Conservation (phyloP, 2,329 filamentous ascomycete species). For the Dactylonectria macrodidyma region DNA sequence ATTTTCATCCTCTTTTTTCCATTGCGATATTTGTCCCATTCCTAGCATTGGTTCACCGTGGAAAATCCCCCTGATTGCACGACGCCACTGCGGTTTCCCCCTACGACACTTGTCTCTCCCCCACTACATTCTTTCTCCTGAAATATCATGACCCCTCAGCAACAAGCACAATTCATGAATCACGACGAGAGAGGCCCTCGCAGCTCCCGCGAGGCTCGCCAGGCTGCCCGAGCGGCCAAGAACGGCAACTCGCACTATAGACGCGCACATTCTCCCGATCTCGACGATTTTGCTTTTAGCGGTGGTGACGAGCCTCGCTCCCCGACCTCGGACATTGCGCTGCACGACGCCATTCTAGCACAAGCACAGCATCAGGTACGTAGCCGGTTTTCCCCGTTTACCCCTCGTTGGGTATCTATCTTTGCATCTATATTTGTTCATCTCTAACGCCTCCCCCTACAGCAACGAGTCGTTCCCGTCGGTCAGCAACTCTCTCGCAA, state of each 20-base stretch:
- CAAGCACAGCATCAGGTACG: constrained; percentile 48
- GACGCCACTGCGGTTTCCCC: background rate
- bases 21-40: background rate
- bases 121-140: background rate
- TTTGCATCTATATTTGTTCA: background rate
- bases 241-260: constrained; percentile 46
- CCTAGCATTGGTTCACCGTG: background rate
- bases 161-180: constrained; percentile 28
- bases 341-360: constrained; percentile 49
- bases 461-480: constrained; percentile 48
- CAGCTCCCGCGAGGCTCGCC: constrained; percentile 45
- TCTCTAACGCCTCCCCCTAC: constrained; percentile 22
- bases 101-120: background rate
- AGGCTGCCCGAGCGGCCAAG: constrained; percentile 42
- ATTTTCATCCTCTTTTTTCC: background rate
- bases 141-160: constrained; percentile 27
- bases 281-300: constrained; percentile 44
- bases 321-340: constrained; percentile 47
- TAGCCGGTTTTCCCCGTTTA: background rate
- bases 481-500: constrained; percentile 39
- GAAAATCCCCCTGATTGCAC: background rate
- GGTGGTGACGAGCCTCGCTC: constrained; percentile 45
- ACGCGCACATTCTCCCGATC: constrained; percentile 44
- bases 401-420: background rate
- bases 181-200: constrained; percentile 38